These are phyloP conservation scores for Saitozyma podzolica DNA, from an alignment of 768 basidiomycete genomes.

Conservation along the genomic window DNA sequence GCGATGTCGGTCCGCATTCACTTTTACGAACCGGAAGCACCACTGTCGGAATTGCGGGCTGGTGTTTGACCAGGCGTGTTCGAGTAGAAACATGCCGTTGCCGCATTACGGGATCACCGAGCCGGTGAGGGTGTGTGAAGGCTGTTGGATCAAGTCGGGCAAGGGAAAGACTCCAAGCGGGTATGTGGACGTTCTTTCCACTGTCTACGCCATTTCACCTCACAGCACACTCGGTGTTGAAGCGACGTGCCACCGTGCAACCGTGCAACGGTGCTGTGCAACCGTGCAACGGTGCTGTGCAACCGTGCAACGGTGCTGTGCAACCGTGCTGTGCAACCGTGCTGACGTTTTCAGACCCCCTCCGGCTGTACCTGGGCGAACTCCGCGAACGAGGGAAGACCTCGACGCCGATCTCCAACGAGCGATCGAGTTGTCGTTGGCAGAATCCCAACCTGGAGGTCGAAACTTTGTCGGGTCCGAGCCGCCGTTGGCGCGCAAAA, in stretches of 20 bases:
- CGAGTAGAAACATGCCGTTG: constrained; percentile 75
- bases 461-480: constrained; percentile 64
- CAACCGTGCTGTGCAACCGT: background rate
- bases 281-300: constrained; percentile 3
- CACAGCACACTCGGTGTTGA: background rate
- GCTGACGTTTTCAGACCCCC: constrained; percentile 28
- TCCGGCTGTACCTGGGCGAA: constrained; percentile 51
- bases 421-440: constrained; percentile 86
- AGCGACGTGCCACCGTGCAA: background rate
- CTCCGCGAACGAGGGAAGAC: constrained; percentile 60
- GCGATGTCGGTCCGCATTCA: constrained; percentile 84
- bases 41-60: constrained; percentile 98
- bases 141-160: constrained; percentile 73
- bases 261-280: constrained; percentile 3
- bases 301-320: constrained; percentile 1
- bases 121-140: constrained; percentile 90
- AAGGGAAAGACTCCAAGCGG: constrained; percentile 29
- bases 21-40: constrained; percentile 95
- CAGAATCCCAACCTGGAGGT: constrained; percentile 64
- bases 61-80: constrained; percentile 93
- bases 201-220: too few species aligned
- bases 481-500: constrained; percentile 55
- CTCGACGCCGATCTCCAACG: constrained; percentile 86
- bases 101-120: constrained; percentile 92
- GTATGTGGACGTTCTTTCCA: constrained; percentile 10